Conservation (phyloP, 108 stramenopile species). For the Cyclotella kingstonii region DNA sequence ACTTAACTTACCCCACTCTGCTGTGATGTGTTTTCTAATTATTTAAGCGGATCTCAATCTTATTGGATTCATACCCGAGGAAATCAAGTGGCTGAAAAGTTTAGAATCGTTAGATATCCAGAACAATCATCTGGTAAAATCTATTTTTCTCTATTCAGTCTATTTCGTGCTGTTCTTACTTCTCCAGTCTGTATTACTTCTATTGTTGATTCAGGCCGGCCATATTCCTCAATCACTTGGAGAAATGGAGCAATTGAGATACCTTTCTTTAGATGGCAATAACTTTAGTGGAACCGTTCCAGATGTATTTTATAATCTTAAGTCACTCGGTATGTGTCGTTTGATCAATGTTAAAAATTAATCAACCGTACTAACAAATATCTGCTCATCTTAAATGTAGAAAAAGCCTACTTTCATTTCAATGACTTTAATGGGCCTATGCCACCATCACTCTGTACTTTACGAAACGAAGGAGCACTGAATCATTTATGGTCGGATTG, state of each 20-base stretch:
- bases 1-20: too few relatives aligned
- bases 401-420: constrained; percentile 35
- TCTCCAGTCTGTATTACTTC: too few relatives aligned
- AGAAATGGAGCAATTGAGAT: constrained; percentile 32
- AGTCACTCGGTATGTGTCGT: constrained; percentile 17
- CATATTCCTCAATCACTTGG: constrained; percentile 32
- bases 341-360: not conserved
- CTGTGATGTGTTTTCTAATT: not conserved
- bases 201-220: constrained; percentile 18
- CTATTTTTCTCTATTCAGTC: not conserved
- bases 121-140: constrained; percentile 37
- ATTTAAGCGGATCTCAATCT: constrained; percentile 28
- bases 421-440: constrained; percentile 39
- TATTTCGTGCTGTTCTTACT: too few relatives aligned
- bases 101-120: constrained; percentile 40
- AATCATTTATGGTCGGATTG: constrained; percentile 42
- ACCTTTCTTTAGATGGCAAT: constrained; percentile 41
- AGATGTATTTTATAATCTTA: constrained; percentile 25
- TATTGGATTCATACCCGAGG: constrained; percentile 40
- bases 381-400: constrained; percentile 3
- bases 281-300: constrained; percentile 38
- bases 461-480: constrained; percentile 26
- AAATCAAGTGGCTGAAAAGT: constrained; percentile 37
- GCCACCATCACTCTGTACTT: constrained; percentile 36
- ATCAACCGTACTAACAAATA: not conserved